phyloP scores from a whole-genome alignment of 2,329 filamentous ascomycete genomes.

The Fusarium acutatum region DNA sequence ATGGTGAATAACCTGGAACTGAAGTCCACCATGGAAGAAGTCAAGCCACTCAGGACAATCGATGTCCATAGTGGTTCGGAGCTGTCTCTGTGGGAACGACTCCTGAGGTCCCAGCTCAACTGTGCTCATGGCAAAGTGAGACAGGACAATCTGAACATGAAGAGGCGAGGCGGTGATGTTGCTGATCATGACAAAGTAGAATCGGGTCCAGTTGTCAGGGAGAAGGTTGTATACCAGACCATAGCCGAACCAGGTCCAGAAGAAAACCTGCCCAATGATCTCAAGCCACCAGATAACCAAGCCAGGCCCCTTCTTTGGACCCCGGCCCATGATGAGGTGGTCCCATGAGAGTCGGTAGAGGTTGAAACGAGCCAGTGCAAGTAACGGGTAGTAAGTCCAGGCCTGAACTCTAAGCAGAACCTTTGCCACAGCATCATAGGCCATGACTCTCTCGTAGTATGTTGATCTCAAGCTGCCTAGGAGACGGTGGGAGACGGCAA shows the following conservation, averaged over 20 bases:
- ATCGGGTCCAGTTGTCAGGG: conserved; percentile 72
- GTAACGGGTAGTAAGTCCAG: conserved; percentile 83
- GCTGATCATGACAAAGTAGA: conserved; percentile 80
- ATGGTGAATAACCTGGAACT: conserved; percentile 91
- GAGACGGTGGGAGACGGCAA: conserved; percentile 85
- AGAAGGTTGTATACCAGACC: conserved; percentile 77
- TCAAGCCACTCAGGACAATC: conserved; percentile 89
- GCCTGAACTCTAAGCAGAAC: conserved; percentile 77
- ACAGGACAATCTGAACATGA: conserved; percentile 90
- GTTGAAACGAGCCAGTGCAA: conserved; percentile 86
- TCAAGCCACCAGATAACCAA: conserved; percentile 89
- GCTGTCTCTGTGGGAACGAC: conserved; percentile 89
- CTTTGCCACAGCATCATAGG: conserved; percentile 78
- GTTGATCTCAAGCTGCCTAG: conserved; percentile 77
- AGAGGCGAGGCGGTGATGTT: conserved; percentile 83
- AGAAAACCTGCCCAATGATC: conserved; percentile 77
- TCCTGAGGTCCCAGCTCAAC: conserved; percentile 83
- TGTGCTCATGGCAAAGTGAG: conserved; percentile 94
- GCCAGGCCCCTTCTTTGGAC: conserved; percentile 77
- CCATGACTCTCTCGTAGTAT: conserved; percentile 84
- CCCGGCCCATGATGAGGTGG: conserved; percentile 74
- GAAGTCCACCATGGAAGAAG: conserved; percentile 87
- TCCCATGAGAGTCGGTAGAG: conserved; percentile 84
- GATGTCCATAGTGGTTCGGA: conserved; percentile 93
- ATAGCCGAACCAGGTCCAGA: conserved; percentile 90